A percentile compares a stretch with the other conserved stretches of the same genome.
Evolutionary conservation across 805 yeast genomes (phyloP).

Genomic region (Candida hispaniensis): DNA sequence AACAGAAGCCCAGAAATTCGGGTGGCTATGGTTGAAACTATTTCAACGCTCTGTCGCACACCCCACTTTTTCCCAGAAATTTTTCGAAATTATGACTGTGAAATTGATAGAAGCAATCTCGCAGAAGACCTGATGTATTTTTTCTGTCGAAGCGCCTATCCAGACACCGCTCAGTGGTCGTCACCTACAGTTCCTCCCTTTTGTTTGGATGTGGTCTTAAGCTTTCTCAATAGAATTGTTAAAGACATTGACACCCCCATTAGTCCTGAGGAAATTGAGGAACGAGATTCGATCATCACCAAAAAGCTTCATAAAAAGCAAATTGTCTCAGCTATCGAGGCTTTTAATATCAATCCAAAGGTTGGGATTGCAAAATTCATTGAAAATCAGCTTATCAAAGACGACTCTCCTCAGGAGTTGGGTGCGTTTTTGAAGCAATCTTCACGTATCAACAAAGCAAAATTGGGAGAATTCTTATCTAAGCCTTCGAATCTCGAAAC

Average conservation of each 20-base stretch:
- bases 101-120: conserved; percentile 73
- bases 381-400: conserved; percentile 53
- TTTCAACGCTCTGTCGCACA: conserved; percentile 51
- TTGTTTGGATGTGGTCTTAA: conserved; percentile 77
- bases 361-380: conserved; percentile 57
- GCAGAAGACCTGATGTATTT: conserved; percentile 56
- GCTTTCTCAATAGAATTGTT: conserved; percentile 54
- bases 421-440: conserved; percentile 72
- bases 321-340: conserved; percentile 62
- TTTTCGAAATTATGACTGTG: conserved; percentile 82
- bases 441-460: conserved; percentile 74
- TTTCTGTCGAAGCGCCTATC: conserved; percentile 66
- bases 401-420: conserved; percentile 41
- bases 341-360: conserved; percentile 69
- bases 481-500: conserved; percentile 56
- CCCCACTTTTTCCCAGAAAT: conserved; percentile 63
- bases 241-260: conserved; percentile 36
- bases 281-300: conserved; percentile 17
- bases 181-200: conserved; percentile 87
- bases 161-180: conserved; percentile 70
- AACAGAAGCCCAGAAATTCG: conserved; percentile 35
- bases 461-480: conserved; percentile 76
- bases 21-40: conserved; percentile 74
- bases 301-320: conserved; percentile 43
- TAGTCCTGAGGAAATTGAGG: conserved; percentile 18